Evolutionary conservation across 2,329 filamentous ascomycete genomes (phyloP).

Genomic region (Pseudocercospora macadamiae): DNA sequence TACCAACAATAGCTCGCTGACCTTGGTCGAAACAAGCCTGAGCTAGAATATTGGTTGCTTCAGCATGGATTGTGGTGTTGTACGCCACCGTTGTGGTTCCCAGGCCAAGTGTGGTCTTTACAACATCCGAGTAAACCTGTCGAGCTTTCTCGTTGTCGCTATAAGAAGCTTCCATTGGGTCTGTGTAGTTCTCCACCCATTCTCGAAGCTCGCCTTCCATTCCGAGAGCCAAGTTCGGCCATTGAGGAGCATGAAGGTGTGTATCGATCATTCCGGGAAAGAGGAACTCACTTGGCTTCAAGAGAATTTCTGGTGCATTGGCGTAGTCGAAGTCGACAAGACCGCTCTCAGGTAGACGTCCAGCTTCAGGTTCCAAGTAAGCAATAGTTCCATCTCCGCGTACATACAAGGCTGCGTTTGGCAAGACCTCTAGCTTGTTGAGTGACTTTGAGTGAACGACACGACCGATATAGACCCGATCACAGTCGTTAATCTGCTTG

Average conservation of each 20-base stretch:
- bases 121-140: slow-evolving; percentile 53
- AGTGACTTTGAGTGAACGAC: slow-evolving; percentile 23
- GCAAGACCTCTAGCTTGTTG: slow-evolving; percentile 22
- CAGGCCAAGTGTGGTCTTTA: slow-evolving; percentile 63
- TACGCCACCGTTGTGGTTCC: slow-evolving; percentile 66
- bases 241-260: slow-evolving; percentile 68
- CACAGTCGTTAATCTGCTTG: background rate
- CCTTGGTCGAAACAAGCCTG: slow-evolving; percentile 57
- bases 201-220: slow-evolving; percentile 46
- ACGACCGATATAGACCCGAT: slow-evolving; percentile 21
- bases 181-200: slow-evolving; percentile 58
- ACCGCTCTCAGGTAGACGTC: too few relatives aligned
- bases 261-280: slow-evolving; percentile 67
- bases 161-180: slow-evolving; percentile 49
- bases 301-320: slow-evolving; percentile 32
- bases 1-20: slow-evolving; percentile 64
- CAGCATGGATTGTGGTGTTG: slow-evolving; percentile 60
- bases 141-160: slow-evolving; percentile 44
- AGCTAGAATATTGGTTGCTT: slow-evolving; percentile 61
- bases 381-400: slow-evolving; percentile 18
- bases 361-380: slow-evolving; percentile 5
- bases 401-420: slow-evolving; percentile 17
- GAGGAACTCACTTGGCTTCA: slow-evolving; percentile 54
- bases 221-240: slow-evolving; percentile 50
- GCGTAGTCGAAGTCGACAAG: too few relatives aligned